Evolutionary conservation across 108 stramenopile genomes (phyloP).

Genomic region (Aureococcus anophagefferens): DNA sequence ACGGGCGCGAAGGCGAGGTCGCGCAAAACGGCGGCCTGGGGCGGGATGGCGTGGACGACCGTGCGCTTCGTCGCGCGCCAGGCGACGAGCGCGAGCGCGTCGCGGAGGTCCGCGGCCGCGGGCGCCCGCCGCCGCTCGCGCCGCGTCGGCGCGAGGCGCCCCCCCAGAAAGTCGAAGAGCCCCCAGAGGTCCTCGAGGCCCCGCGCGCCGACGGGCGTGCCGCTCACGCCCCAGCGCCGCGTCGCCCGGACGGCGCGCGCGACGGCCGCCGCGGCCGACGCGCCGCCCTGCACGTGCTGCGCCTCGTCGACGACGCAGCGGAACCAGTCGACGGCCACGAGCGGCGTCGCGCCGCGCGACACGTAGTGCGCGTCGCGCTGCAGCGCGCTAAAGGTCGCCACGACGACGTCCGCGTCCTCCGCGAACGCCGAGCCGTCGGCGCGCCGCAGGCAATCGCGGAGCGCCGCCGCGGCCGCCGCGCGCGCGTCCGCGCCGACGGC

Average conservation of each 20-base stretch:
- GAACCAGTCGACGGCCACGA: neutral
- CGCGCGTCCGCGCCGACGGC: too few species aligned
- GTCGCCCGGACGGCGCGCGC: neutral
- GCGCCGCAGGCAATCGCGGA: neutral
- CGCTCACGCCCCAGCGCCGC: conserved; percentile 8
- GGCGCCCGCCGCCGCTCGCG: conserved; percentile 1
- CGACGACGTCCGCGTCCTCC: conserved; percentile 1
- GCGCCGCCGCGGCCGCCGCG: neutral
- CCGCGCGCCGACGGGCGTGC: conserved; percentile 11
- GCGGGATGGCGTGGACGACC: conserved; percentile 1
- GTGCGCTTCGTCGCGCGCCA: conserved; percentile 10
- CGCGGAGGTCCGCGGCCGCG: neutral
- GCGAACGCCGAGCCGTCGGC: neutral
- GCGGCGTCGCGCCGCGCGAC: neutral
- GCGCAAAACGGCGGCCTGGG: neutral
- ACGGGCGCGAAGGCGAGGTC: conserved; percentile 5
- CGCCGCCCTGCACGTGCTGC: conserved; percentile 1
- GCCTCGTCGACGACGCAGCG: conserved; percentile 15
- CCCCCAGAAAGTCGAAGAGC: neutral
- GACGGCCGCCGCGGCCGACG: conserved; percentile 6
- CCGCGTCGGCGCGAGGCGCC: too few species aligned
- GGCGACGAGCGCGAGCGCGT: neutral
- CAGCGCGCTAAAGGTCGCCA: conserved; percentile 6
- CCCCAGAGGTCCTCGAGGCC: conserved; percentile 15
- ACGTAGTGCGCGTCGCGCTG: conserved; percentile 2